Evolutionary conservation across 805 yeast genomes (phyloP).

Genomic region (Cyberlindnera japonica): DNA sequence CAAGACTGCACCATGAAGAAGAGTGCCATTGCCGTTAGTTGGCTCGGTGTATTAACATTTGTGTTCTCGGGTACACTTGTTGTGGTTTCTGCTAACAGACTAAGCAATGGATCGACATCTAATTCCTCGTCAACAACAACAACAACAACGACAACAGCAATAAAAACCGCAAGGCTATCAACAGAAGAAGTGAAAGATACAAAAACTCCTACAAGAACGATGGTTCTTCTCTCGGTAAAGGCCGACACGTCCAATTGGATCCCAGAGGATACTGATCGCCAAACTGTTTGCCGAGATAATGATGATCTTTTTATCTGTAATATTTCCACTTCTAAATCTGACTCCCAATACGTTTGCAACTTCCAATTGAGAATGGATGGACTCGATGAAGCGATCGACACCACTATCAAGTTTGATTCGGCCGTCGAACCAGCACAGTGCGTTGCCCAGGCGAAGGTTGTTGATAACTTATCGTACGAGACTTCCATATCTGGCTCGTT

Average conservation of each 20-base stretch:
- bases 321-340: background rate
- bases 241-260: background rate
- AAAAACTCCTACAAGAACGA: background rate
- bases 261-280: background rate
- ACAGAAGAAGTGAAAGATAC: too few relatives aligned
- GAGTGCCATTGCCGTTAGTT: slow-evolving; percentile 12
- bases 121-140: background rate
- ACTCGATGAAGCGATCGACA: background rate
- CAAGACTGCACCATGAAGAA: slow-evolving; percentile 20
- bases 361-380: background rate
- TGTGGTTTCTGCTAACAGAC: slow-evolving; percentile 8
- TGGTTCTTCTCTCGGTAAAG: background rate
- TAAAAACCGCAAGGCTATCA: background rate
- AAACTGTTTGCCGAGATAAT: background rate
- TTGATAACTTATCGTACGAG: background rate
- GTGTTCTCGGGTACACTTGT: slow-evolving; percentile 11
- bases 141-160: background rate
- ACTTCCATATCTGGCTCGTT: background rate
- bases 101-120: slow-evolving; percentile 7
- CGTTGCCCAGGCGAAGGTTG: background rate
- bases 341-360: background rate
- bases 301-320: background rate
- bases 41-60: slow-evolving; percentile 14
- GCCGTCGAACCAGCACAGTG: background rate
- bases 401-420: background rate